Percentiles rank a stretch among this genome's conserved stretches.
These are phyloP conservation scores for Gentiana dahurica DNA, from an alignment of 257 asterid species.

Conservation along the genomic window DNA sequence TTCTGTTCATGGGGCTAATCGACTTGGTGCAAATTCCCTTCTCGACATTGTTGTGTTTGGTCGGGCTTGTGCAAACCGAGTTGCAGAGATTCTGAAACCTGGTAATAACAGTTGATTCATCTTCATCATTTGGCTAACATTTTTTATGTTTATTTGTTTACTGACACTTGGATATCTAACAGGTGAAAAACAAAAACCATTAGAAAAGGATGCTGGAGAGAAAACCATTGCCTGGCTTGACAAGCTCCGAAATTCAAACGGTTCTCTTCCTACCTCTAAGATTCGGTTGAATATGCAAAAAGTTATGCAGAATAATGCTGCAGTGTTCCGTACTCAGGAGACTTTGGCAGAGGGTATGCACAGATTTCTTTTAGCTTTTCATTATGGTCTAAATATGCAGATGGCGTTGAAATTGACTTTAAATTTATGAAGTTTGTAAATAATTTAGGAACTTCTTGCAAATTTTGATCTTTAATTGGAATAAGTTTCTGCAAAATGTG, in stretches of 20 bases:
- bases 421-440: too few species aligned
- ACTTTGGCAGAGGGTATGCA: slow-evolving; percentile 90
- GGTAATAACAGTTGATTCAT: slow-evolving; percentile 26
- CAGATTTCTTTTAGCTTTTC: slow-evolving; percentile 2
- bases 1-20: slow-evolving; percentile 97
- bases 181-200: slow-evolving; percentile 81
- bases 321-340: slow-evolving; percentile 96
- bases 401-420: not conserved
- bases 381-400: not conserved
- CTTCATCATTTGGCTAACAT: slow-evolving; percentile 1
- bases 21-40: slow-evolving; percentile 98
- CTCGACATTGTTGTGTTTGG: slow-evolving; percentile 98
- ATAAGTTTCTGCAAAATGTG: too few species aligned
- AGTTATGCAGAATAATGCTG: slow-evolving; percentile 95
- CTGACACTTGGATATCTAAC: slow-evolving; percentile 18
- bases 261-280: slow-evolving; percentile 82
- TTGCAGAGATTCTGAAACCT: slow-evolving; percentile 76
- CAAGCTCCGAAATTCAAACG: slow-evolving; percentile 86
- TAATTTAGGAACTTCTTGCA: too few species aligned
- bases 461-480: too few species aligned
- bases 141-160: not conserved
- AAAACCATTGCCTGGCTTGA: slow-evolving; percentile 92
- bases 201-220: slow-evolving; percentile 85
- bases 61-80: slow-evolving; percentile 95
- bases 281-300: slow-evolving; percentile 93